These are phyloP conservation scores for Mariannaea elegans DNA, from an alignment of 2,329 filamentous ascomycete genomes.

Conservation along the genomic window DNA sequence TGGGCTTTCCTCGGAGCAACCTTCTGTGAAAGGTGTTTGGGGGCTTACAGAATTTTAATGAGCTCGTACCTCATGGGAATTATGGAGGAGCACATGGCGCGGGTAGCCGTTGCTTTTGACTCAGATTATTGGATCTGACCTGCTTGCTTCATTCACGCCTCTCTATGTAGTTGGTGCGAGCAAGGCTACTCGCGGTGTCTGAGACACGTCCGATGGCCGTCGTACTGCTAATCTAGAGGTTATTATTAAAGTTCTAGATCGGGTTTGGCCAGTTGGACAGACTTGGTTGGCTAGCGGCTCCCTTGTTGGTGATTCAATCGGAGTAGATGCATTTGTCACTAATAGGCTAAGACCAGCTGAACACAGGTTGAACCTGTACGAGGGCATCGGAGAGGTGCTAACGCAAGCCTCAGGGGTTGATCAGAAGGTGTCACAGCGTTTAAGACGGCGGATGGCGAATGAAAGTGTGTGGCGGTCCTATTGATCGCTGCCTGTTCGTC, in stretches of 20 bases:
- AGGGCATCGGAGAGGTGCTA: background rate
- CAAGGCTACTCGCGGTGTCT: constrained; percentile 5
- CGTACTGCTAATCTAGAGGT: constrained; percentile 2
- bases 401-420: constrained; percentile 10
- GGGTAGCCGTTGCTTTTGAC: constrained; percentile 11
- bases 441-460: background rate
- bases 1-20: background rate
- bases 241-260: background rate
- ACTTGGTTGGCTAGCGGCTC: background rate
- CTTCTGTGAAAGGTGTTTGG: background rate
- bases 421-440: constrained; percentile 1
- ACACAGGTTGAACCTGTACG: constrained; percentile 20
- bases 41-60: constrained; percentile 7
- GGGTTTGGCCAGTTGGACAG: background rate
- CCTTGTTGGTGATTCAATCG: constrained; percentile 12
- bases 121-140: constrained; percentile 5
- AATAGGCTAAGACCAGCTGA: constrained; percentile 27
- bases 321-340: constrained; percentile 7
- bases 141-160: constrained; percentile 5
- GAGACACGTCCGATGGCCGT: constrained; percentile 25
- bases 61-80: constrained; percentile 8
- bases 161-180: background rate
- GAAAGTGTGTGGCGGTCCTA: background rate
- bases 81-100: constrained; percentile 13
- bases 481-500: background rate